These are phyloP conservation scores for Phellopilus nigrolimitatus DNA, from an alignment of 1,284 basidiomycete species.

Conservation along the genomic window DNA sequence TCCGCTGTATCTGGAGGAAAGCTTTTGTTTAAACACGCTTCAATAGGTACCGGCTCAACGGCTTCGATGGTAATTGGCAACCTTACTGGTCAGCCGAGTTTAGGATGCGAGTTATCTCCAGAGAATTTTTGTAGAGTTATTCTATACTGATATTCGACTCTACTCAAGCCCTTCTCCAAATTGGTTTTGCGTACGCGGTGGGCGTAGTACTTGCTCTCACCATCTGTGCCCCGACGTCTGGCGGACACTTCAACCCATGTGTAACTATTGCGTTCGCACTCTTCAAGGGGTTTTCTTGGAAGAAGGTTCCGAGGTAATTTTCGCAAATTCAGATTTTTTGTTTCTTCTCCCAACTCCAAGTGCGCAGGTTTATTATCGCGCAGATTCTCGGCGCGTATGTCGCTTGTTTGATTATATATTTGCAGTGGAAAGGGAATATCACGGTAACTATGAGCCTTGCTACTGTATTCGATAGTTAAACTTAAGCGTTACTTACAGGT, in stretches of 20 bases:
- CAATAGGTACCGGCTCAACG: conserved; percentile 53
- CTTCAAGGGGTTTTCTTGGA: conserved; percentile 50
- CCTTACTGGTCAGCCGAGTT: conserved; percentile 35
- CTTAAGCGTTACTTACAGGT: conserved; percentile 24
- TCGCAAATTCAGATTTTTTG: neutral
- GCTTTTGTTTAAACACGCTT: neutral
- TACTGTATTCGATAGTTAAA: conserved; percentile 15
- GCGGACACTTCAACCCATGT: conserved; percentile 61
- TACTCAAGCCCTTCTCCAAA: conserved; percentile 48
- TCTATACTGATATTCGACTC: conserved; percentile 1
- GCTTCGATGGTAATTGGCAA: conserved; percentile 51
- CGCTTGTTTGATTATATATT: conserved; percentile 54
- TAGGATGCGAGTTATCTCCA: conserved; percentile 44
- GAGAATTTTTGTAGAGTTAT: neutral
- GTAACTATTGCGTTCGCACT: conserved; percentile 52
- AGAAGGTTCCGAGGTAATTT: conserved; percentile 51
- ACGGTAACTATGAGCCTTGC: conserved; percentile 32
- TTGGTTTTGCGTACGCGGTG: conserved; percentile 59
- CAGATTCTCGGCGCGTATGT: conserved; percentile 62
- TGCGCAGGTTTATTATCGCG: conserved; percentile 51
- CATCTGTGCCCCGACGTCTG: conserved; percentile 50
- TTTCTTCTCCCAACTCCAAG: neutral
- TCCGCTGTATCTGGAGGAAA: neutral
- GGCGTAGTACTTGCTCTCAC: conserved; percentile 59
- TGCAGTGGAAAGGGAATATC: conserved; percentile 55